Base-by-base conservation (phyloP, 1,284 basidiomycete species). In the Fomitopsis betulina region DNA sequence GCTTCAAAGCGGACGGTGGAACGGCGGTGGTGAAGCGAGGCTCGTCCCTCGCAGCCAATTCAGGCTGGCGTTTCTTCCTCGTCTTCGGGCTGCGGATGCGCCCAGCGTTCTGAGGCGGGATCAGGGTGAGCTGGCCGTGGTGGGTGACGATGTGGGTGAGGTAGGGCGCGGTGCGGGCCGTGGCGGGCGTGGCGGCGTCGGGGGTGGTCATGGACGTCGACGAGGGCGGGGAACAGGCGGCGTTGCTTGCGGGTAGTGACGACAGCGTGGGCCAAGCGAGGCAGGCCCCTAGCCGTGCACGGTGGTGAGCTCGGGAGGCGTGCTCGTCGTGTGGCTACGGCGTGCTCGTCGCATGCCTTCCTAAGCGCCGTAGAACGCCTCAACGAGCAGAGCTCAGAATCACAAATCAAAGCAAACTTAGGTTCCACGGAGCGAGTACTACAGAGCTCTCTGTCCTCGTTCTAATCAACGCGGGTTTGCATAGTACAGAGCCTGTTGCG, bases 91-190 rank as follows among this genome's bases (percentile, higher is more conserved):
- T 82, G 60, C 82, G 80, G 45, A 80, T 73, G 60, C 80, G 75
- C 52, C 81, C 79, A 54, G 76, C 73, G 70, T 77, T 84, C 70
- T 86, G 82, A 54, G 79, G 74, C 19, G 80, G 76, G 60, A 78
- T 72, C 62, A 80, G 75, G 40, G 79, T 73, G 64, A 76, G 65
- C 66, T 81, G 83, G 61, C 77, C 82, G 69, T 82, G 80, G 67
- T 80, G 82, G 54, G 75, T 77, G 68, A 80, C 76, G 69, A 76
- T 71, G 67, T 83, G 80, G 55, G 80, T 80, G 62, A 84, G 78
- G 74, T 83, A 86, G 60, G 84, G 84, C 42, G 80, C 75, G 65
- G 80, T 77, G 62, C 75, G 76, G 66, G 75, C 75, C 73, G 80
- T 54, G 58, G 66, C 65, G 27, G 57, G 60, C 23, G 56, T 52